A percentile compares a stretch with the other conserved stretches of the same genome.
These are phyloP conservation scores for Suhomyces sp. DNA, from an alignment of 805 yeast species.

Conservation along the genomic window DNA sequence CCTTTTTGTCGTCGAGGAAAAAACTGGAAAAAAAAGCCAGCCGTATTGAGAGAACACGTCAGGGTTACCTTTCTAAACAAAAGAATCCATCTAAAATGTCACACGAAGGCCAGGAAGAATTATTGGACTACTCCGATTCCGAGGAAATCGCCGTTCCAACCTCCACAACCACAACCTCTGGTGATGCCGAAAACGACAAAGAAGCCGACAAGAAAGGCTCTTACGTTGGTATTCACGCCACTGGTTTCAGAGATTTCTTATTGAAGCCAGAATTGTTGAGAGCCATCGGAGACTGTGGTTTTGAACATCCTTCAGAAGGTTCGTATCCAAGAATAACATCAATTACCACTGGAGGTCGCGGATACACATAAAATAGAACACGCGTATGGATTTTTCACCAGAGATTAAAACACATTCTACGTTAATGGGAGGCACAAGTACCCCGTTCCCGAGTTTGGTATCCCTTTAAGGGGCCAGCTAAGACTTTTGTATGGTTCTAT, in stretches of 20 bases:
- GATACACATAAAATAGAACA: too few species aligned
- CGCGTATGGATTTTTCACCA: too few species aligned
- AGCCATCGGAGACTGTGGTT: constrained; percentile 98
- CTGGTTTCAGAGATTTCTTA: constrained; percentile 96
- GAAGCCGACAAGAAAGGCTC: constrained; percentile 90
- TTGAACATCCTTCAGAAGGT: constrained; percentile 99
- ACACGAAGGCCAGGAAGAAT: constrained; percentile 98
- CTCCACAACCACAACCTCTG: constrained; percentile 40
- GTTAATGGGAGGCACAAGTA: too few species aligned
- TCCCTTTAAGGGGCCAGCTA: too few species aligned
- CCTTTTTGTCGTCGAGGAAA: constrained; percentile 3
- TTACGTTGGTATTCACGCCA: constrained; percentile 96
- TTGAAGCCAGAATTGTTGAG: constrained; percentile 95
- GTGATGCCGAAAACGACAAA: constrained; percentile 51
- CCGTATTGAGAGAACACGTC: too few species aligned
- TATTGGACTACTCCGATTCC: constrained; percentile 97
- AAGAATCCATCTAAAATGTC: constrained; percentile 59
- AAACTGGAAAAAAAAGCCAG: too few species aligned
- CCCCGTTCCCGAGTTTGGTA: too few species aligned
- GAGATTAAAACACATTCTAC: too few species aligned
- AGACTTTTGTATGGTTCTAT: too few species aligned
- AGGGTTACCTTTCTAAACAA: too few species aligned
- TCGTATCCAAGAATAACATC: constrained; percentile 55
- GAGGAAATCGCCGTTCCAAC: constrained; percentile 82
- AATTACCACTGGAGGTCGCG: too few species aligned